Evolutionary conservation across 1,284 basidiomycete species (phyloP).

Genomic region (Rhodotorula sp.): DNA sequence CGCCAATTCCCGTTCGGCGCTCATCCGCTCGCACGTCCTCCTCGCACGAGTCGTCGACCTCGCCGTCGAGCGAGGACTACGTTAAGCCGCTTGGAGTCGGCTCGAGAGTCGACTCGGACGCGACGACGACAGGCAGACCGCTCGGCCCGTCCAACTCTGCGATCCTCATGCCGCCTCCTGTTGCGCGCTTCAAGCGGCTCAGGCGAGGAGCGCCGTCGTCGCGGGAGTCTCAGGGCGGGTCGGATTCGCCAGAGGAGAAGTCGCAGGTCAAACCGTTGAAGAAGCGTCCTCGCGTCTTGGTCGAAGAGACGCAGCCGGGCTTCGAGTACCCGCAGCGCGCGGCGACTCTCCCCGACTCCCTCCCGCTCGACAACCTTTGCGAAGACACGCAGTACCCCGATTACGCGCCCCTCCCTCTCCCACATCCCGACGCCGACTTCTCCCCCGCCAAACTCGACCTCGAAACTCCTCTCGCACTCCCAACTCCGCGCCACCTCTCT

Average conservation of each 20-base stretch:
- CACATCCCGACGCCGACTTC: not conserved
- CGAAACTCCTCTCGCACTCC: not conserved
- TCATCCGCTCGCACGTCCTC: not conserved
- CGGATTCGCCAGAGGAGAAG: not conserved
- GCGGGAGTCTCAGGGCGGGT: not conserved
- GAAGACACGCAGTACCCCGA: slow-evolving; percentile 5
- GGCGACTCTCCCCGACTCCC: not conserved
- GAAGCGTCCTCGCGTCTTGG: not conserved
- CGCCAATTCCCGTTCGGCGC: not conserved
- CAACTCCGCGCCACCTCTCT: not conserved
- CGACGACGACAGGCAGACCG: not conserved
- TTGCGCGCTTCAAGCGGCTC: slow-evolving; percentile 4
- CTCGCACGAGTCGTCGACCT: not conserved
- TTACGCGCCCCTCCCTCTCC: not conserved
- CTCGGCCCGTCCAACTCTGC: slow-evolving; percentile 12
- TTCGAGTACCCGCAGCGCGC: not conserved
- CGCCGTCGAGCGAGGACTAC: not conserved
- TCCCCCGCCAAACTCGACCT: not conserved
- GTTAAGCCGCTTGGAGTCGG: no score
- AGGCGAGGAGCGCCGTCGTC: slow-evolving; percentile 1
- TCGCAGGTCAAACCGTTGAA: not conserved
- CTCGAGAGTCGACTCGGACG: not conserved
- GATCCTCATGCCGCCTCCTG: slow-evolving; percentile 25
- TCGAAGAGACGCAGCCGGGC: slow-evolving; percentile 15
- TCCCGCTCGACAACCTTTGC: not conserved